Conservation (phyloP, 768 basidiomycete species). For the Asterophora parasitica region DNA sequence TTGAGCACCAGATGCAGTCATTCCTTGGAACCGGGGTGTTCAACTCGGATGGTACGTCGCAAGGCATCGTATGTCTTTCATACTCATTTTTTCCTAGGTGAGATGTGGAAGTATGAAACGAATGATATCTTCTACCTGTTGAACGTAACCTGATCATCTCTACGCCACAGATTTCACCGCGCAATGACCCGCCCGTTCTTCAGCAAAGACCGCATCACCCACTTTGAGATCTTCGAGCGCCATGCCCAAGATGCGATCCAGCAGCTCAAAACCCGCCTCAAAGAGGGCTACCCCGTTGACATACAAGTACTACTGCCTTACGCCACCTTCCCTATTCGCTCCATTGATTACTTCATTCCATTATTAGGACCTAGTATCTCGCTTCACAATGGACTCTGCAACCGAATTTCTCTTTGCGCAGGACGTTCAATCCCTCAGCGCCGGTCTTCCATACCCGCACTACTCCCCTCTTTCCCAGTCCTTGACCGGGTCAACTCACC, state of each 20-base stretch:
- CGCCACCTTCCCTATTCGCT: too few species aligned
- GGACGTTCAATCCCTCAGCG: constrained; percentile 44
- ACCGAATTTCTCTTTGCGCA: constrained; percentile 57
- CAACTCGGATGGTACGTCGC: constrained; percentile 47
- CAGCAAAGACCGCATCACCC: constrained; percentile 51
- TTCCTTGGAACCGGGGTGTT: constrained; percentile 56
- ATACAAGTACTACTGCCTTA: constrained; percentile 44
- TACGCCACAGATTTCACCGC: constrained; percentile 48
- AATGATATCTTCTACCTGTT: constrained; percentile 12
- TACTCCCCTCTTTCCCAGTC: constrained; percentile 24
- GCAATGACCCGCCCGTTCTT: constrained; percentile 71
- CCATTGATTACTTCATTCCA: background rate
- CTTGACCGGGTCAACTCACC: constrained; percentile 24
- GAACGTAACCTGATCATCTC: background rate
- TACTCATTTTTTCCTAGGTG: constrained; percentile 31
- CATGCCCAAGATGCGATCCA: constrained; percentile 46
- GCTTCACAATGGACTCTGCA: constrained; percentile 62
- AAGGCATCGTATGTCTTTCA: background rate
- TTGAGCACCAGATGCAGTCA: constrained; percentile 24
- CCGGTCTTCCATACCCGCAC: constrained; percentile 46
- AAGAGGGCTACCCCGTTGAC: constrained; percentile 47
- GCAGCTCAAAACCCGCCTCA: constrained; percentile 38
- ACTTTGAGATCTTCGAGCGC: constrained; percentile 59
- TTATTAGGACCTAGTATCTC: constrained; percentile 35
- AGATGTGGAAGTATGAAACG: constrained; percentile 57